phyloP scores from a whole-genome alignment of 768 basidiomycete species.

The Suillus ampliporus region DNA sequence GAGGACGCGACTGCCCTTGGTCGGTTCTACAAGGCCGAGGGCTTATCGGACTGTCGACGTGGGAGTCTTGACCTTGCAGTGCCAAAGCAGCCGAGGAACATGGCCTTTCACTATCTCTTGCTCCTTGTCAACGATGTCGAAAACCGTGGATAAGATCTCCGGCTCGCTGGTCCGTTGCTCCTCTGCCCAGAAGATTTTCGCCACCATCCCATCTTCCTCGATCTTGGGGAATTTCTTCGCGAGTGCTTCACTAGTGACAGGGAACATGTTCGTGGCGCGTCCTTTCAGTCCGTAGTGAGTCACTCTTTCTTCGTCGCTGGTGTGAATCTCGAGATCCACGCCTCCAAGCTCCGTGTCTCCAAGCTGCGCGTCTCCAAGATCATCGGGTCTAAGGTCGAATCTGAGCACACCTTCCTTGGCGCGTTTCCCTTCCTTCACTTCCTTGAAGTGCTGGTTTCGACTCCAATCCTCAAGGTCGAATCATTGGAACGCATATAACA shows the following conservation, averaged over 20 bases:
- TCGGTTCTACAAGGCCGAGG: background rate
- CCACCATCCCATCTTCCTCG: background rate
- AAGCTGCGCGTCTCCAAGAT: too few relatives aligned
- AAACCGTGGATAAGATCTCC: background rate
- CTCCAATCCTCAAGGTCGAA: background rate
- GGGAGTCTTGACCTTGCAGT: background rate
- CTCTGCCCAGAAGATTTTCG: slow-evolving; percentile 1
- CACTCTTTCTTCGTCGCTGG: background rate
- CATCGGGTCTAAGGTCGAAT: too few relatives aligned
- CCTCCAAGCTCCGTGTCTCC: too few relatives aligned
- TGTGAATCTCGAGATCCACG: background rate
- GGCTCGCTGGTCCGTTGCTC: background rate
- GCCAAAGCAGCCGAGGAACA: background rate
- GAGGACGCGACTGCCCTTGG: background rate
- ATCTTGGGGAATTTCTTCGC: background rate
- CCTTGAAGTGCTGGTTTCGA: background rate
- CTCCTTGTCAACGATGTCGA: background rate
- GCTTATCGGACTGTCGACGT: background rate
- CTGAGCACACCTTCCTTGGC: background rate
- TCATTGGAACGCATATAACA: slow-evolving; percentile 1
- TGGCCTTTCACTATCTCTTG: too few relatives aligned
- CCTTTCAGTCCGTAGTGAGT: slow-evolving; percentile 2
- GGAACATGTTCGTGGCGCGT: slow-evolving; percentile 4
- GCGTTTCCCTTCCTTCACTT: too few relatives aligned
- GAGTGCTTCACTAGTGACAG: background rate